Evolutionary conservation across 1,139 yeast genomes (phyloP), one percentile per base, ranked within the genome.

Genomic region (Scheffersomyces parashehatae): DNA sequence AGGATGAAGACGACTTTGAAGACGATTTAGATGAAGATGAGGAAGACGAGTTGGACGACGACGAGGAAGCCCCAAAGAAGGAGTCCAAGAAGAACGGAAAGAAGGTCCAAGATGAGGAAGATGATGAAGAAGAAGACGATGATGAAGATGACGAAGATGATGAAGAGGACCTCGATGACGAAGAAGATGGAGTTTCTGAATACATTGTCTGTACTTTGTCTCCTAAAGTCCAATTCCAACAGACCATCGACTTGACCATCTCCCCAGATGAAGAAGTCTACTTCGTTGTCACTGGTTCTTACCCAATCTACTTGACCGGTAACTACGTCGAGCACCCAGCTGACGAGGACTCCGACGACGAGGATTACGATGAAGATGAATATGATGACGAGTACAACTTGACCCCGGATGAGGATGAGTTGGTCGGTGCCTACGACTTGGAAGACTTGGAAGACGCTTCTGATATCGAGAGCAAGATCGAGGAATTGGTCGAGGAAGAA

Each of bases 241-340:
- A 91, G 77, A 75, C 95, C 49, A 68, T 93, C 49, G 98, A 93
- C 63, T 73, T 93, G 56, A 89, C 95, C 62, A 86, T 95, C 63
- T 79, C 85, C 48, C 96, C 97, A 59, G 95, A 85, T 62, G 99
- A 93, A 73, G 96, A 90, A 63, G 91, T 93, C 50, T 83, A 79
- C 75, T 93, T 93, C 64, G 95, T 89, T 60, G 97, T 88, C 48
- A 86, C 96, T 53, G 99, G 99, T 58, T 90, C 98, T 32, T 90
- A 89, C 75, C 87, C 96, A 56, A 77, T 93, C 55, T 95, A 91
- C 68, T 77, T 93, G 61, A 79, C 89, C 58, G 99, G 99, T 76
- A 91, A 93, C 83, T 89, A 85, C 73, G 85, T 93, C 62, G 95
- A 88, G 64, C 97, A 90, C 69, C 97, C 98, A 66, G 90, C 83